Percentiles rank a stretch among this genome's conserved stretches.
Evolutionary conservation across 2,329 filamentous ascomycete species (phyloP).

Genomic region (Knufia fluminis): DNA sequence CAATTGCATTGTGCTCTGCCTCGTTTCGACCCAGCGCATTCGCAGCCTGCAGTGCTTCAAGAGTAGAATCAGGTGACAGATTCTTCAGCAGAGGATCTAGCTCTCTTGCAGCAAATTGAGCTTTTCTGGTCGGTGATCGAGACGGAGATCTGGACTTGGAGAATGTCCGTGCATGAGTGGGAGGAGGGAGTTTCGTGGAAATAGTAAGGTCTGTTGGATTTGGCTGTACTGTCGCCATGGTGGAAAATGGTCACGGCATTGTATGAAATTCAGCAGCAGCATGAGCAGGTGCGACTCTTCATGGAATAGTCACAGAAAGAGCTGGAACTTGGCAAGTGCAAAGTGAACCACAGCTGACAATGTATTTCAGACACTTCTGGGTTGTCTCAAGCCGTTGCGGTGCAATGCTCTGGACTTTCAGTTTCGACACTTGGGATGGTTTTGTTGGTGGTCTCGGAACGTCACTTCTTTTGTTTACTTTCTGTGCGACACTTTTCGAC

Average conservation of each 20-base stretch:
- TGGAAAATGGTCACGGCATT: not conserved
- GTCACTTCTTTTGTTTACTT: not conserved
- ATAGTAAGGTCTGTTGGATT: constrained; percentile 16
- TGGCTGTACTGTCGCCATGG: constrained; percentile 15
- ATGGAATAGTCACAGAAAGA: not conserved
- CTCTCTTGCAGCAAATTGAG: constrained; percentile 30
- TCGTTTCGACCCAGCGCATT: constrained; percentile 33
- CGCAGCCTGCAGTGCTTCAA: constrained; percentile 40
- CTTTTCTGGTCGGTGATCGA: constrained; percentile 31
- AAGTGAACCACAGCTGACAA: not conserved
- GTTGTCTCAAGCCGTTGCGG: not conserved
- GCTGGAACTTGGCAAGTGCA: not conserved
- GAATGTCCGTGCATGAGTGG: constrained; percentile 13
- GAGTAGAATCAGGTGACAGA: constrained; percentile 45
- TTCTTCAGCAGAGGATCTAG: constrained; percentile 42
- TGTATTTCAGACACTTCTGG: not conserved
- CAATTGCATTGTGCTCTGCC: constrained; percentile 32
- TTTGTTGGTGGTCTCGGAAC: not conserved
- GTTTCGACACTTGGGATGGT: no score
- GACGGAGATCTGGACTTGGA: constrained; percentile 30
- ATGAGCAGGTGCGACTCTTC: not conserved
- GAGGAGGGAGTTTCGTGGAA: constrained; percentile 15
- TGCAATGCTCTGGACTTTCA: not conserved
- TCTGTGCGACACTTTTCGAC: not conserved
- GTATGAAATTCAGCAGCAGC: not conserved